Evolutionary conservation across 306 rosid genomes (phyloP).

Genomic region (Vigna trinervia): DNA sequence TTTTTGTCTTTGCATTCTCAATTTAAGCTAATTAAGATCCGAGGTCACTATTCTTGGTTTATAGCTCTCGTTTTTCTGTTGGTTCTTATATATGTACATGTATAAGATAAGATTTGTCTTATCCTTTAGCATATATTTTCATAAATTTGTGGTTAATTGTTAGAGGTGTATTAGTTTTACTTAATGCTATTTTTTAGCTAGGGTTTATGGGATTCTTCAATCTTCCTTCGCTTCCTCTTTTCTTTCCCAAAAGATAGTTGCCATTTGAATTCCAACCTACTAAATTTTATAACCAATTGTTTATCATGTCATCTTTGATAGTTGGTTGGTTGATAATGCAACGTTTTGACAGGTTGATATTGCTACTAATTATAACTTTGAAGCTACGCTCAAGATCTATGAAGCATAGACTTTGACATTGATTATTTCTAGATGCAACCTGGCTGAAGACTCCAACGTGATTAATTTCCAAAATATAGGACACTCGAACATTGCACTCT

Average conservation of each 20-base stretch:
- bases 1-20: slow-evolving; percentile 22
- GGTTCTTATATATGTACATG: not conserved
- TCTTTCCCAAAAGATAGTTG: slow-evolving; percentile 10
- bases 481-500: too few relatives aligned
- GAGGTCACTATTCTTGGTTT: not conserved
- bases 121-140: not conserved
- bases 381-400: too few relatives aligned
- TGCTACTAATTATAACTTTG: too few relatives aligned
- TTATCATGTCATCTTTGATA: too few relatives aligned
- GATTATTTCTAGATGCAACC: too few relatives aligned
- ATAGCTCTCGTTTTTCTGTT: slow-evolving; percentile 12
- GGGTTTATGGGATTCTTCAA: slow-evolving; percentile 2
- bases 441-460: too few relatives aligned
- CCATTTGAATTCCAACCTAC: not conserved
- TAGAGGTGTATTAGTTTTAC: slow-evolving; percentile 12
- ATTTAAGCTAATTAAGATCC: slow-evolving; percentile 34
- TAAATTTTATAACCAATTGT: too few relatives aligned
- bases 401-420: too few relatives aligned
- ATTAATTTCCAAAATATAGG: too few relatives aligned
- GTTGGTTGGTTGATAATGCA: too few relatives aligned
- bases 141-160: slow-evolving; percentile 20
- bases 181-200: slow-evolving; percentile 14
- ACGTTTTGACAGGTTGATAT: too few relatives aligned
- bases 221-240: not conserved
- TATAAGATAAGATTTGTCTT: not conserved